phyloP scores from a whole-genome alignment of 345 rosid species.

The Linum tenue region DNA sequence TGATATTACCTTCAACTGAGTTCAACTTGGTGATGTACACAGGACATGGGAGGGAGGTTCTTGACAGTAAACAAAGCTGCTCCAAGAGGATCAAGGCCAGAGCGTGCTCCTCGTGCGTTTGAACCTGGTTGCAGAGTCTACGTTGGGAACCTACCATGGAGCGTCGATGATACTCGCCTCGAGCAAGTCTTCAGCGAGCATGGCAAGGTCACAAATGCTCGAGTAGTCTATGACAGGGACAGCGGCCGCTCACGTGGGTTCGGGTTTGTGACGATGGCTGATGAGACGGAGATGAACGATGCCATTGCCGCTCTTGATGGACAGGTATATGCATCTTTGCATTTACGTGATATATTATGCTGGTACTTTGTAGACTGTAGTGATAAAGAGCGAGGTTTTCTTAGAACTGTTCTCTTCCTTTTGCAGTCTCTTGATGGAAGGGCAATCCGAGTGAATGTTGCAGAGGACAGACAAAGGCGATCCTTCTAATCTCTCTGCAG shows the following conservation, averaged over 20 bases:
- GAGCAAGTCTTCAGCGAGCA: constrained; percentile 82
- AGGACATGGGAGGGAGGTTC: constrained; percentile 70
- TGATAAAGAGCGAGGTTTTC: background rate
- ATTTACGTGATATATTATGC: background rate
- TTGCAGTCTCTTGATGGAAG: constrained; percentile 84
- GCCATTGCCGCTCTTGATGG: constrained; percentile 94
- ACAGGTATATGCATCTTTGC: constrained; percentile 37
- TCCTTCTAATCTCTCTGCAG: constrained; percentile 18
- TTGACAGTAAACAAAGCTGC: constrained; percentile 82
- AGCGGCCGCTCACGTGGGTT: constrained; percentile 94
- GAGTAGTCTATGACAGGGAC: constrained; percentile 74
- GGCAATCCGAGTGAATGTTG: constrained; percentile 78
- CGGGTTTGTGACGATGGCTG: constrained; percentile 81
- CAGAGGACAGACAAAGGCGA: constrained; percentile 73
- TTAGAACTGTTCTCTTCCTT: background rate
- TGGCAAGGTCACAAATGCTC: constrained; percentile 75
- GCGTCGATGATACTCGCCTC: constrained; percentile 57
- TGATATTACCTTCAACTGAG: background rate
- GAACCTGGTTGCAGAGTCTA: constrained; percentile 51
- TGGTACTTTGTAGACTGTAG: no score
- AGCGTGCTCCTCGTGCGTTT: constrained; percentile 47
- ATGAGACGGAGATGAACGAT: constrained; percentile 64
- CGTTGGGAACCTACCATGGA: constrained; percentile 89
- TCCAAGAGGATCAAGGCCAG: constrained; percentile 66
- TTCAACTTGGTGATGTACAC: constrained; percentile 14